A percentile compares a stretch with the other conserved stretches of the same genome.
Evolutionary conservation across 805 yeast species (phyloP).

Genomic region (Hanseniaspora vineae): DNA sequence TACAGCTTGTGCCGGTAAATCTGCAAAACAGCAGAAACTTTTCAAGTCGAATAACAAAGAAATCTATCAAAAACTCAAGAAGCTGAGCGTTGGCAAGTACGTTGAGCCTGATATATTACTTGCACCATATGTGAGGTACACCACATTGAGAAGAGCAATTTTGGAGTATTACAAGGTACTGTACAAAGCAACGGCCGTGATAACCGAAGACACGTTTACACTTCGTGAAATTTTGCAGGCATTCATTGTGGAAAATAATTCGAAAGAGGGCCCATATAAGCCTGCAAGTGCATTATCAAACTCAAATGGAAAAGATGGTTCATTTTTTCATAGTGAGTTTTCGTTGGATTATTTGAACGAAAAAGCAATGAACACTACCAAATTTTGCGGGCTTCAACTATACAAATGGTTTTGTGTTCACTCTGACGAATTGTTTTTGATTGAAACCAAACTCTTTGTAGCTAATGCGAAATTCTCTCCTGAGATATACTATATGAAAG

Average conservation of each 20-base stretch:
- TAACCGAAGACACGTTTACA: background rate
- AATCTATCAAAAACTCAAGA: background rate
- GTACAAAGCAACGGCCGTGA: background rate
- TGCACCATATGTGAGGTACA: background rate
- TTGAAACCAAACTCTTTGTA: background rate
- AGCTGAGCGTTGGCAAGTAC: background rate
- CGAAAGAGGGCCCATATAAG: background rate
- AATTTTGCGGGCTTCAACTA: background rate
- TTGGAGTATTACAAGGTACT: background rate
- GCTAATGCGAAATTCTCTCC: background rate
- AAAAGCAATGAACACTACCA: background rate
- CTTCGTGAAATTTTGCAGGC: background rate
- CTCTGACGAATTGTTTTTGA: background rate
- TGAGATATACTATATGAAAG: background rate
- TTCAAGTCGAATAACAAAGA: too few relatives aligned
- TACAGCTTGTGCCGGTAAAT: background rate
- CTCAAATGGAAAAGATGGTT: background rate
- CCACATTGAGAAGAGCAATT: background rate
- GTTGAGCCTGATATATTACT: background rate
- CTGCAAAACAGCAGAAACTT: background rate
- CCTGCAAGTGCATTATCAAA: background rate
- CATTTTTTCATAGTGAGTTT: background rate
- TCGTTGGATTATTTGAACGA: background rate
- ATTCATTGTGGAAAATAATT: background rate
- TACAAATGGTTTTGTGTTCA: background rate